Conservation (phyloP, 345 rosid species). For the Brassica juncea region DNA sequence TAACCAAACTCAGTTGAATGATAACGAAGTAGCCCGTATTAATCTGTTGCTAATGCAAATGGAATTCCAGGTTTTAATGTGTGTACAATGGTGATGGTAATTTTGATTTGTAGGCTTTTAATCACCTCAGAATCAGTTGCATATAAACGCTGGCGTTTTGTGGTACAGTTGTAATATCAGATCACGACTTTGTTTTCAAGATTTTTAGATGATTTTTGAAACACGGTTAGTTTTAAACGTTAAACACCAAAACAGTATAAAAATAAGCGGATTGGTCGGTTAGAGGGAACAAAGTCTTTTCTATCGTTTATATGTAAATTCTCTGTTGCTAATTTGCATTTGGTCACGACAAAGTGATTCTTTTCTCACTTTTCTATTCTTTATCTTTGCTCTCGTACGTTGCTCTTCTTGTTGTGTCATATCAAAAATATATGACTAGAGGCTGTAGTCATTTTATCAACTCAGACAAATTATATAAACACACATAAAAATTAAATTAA, state of each 20-base stretch:
- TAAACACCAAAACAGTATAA: not conserved
- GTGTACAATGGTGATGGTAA: not conserved
- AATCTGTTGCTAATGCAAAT: not conserved
- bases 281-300: not conserved
- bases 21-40: not conserved
- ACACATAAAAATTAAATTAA: not conserved
- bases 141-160: not conserved
- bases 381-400: conserved; percentile 18
- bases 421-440: not conserved
- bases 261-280: conserved; percentile 30
- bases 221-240: not conserved
- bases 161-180: not conserved
- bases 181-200: not conserved
- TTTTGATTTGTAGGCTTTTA: not conserved
- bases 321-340: conserved; percentile 38
- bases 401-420: conserved; percentile 18
- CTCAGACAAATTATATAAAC: not conserved
- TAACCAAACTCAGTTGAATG: not conserved
- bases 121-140: not conserved
- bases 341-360: conserved; percentile 45
- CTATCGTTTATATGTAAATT: not conserved
- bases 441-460: not conserved
- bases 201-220: not conserved
- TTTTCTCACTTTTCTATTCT: conserved; percentile 27
- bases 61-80: not conserved